phyloP scores from a whole-genome alignment of 2,329 filamentous ascomycete genomes.

The Fusarium zealandicum region DNA sequence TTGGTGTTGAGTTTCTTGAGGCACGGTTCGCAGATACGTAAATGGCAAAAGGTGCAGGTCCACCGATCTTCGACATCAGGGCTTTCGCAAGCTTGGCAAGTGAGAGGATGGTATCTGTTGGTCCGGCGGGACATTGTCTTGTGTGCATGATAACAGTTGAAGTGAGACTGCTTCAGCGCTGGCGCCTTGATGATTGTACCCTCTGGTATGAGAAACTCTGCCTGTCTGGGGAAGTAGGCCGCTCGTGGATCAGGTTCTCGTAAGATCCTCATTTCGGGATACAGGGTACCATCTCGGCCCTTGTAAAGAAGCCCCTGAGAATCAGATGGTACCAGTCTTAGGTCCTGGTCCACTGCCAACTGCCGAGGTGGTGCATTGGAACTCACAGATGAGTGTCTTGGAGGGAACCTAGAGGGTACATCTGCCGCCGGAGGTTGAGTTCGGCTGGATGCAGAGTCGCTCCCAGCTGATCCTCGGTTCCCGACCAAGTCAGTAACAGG shows the following conservation, averaged over 20 bases:
- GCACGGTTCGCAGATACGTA: slow-evolving; percentile 61
- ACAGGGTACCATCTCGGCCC: slow-evolving; percentile 51
- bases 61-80: slow-evolving; percentile 55
- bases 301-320: slow-evolving; percentile 47
- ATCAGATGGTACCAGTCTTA: slow-evolving; percentile 46
- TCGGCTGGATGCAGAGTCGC: slow-evolving; percentile 30
- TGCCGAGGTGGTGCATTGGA: slow-evolving; percentile 36
- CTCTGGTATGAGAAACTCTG: slow-evolving; percentile 38
- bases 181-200: slow-evolving; percentile 52
- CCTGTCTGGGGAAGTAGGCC: slow-evolving; percentile 49
- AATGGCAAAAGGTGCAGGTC: slow-evolving; percentile 58
- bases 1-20: slow-evolving; percentile 51
- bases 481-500: slow-evolving; percentile 16
- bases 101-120: slow-evolving; percentile 59
- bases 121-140: slow-evolving; percentile 55
- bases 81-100: slow-evolving; percentile 61
- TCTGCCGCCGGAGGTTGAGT: slow-evolving; percentile 30
- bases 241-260: slow-evolving; percentile 48
- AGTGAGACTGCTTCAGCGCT: slow-evolving; percentile 54
- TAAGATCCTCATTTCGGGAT: slow-evolving; percentile 50
- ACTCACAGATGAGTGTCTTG: slow-evolving; percentile 45
- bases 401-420: slow-evolving; percentile 39
- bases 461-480: slow-evolving; percentile 28
- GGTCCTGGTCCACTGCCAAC: slow-evolving; percentile 38
- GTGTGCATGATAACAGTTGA: slow-evolving; percentile 58